Evolutionary conservation across 495 filamentous ascomycete genomes (phyloP), one percentile per base, ranked within the genome.

Genomic region (Baudoinia panamericana): DNA sequence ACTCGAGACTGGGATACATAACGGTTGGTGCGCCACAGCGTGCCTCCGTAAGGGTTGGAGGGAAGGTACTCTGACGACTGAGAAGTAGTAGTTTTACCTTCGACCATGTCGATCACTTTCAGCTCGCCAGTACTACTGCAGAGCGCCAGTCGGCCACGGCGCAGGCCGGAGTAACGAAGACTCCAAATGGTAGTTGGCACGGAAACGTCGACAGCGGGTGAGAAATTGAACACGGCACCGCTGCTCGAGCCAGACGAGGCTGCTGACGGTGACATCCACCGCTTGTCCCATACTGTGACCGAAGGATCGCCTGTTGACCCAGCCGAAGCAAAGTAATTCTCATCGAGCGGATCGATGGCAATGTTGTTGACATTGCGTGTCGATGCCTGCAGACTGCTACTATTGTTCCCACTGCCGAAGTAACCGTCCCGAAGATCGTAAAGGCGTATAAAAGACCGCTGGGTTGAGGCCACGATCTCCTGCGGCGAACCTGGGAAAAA

Each of bases 251-350:
- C 54, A 9, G 65, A 47, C 9, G 57, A 58, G 11, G 66, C 51
- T 8, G 63, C 59, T 33, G 32, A 4, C 11, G 73, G 69, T 22
- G 65, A 54, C 7, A 75, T 70, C 32, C 75, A 76, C 11, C 90
- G 78, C 13, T 77, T 73, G 58, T 97, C 90, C 90, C 90, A 97
- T 12, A 96, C 69, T 46, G 80, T 82, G 39, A 96, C 70, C 2
- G 68, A 69, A 13, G 75, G 59, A 58, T 92, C 67, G 54, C 76
- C 60, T 53, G 74, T 56, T 58, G 82, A 63, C 9, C 73, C 73
- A n/a, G 82, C 84, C 5, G 86, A 93, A 0, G 86, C 83, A 58
- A 96, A 93, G 53, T 93, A 94, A 52, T 95, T 94, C 52, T 84
- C 76, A 57, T 96, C 84, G 9, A 80, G 68, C 49, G 80, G 82